Conservation (phyloP, 2,329 filamentous ascomycete genomes). For the Talaromyces rugulosus region DNA sequence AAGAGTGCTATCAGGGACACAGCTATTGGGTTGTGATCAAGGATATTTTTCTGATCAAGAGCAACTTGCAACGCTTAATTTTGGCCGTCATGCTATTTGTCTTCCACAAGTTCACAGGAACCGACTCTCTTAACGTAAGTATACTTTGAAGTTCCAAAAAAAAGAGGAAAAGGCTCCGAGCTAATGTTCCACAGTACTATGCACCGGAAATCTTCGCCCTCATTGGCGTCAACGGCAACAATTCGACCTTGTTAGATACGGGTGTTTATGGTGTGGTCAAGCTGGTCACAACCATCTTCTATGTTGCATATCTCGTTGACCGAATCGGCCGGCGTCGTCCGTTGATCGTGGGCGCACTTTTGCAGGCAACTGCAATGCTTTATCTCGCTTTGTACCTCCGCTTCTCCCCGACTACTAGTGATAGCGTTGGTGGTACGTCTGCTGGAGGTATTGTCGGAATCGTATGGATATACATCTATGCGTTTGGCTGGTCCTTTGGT, state of each 20-base stretch:
- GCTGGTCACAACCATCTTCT: constrained; percentile 27
- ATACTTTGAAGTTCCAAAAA: neutral
- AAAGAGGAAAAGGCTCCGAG: neutral
- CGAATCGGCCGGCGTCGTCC: constrained; percentile 28
- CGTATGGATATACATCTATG: constrained; percentile 30
- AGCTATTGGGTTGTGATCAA: constrained; percentile 34
- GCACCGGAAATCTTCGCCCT: constrained; percentile 38
- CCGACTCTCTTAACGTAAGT: constrained; percentile 33
- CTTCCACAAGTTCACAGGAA: constrained; percentile 42
- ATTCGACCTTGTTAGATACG: constrained; percentile 32
- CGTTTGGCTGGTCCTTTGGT: constrained; percentile 29
- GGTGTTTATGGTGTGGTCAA: constrained; percentile 36
- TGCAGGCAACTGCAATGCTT: constrained; percentile 29
- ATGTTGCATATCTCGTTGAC: constrained; percentile 30
- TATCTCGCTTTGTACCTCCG: constrained; percentile 33
- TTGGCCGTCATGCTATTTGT: constrained; percentile 34
- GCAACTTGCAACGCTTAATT: constrained; percentile 32
- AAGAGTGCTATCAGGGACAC: constrained; percentile 21
- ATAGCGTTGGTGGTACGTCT: constrained; percentile 27
- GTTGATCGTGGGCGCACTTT: constrained; percentile 25
- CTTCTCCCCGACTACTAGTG: constrained; percentile 26
- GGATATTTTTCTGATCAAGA: constrained; percentile 25
- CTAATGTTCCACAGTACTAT: constrained; percentile 26
- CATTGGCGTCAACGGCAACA: constrained; percentile 33
- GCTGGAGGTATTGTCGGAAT: constrained; percentile 41